Evolutionary conservation across 495 filamentous ascomycete genomes (phyloP).

Genomic region (Neurospora cerealis): DNA sequence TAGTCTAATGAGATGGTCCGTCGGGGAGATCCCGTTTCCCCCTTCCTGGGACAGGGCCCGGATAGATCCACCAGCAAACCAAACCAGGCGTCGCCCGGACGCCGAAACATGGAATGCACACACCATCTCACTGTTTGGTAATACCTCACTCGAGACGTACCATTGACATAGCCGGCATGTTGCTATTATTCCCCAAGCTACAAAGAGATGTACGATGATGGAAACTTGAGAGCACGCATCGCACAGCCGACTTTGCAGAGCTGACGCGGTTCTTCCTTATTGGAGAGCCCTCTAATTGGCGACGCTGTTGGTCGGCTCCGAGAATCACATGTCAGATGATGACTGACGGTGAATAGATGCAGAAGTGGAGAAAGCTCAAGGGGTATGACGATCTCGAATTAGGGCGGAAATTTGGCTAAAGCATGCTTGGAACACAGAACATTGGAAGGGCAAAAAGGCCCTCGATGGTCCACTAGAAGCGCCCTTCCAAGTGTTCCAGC

Average conservation of each 20-base stretch:
- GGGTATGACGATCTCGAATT: background rate
- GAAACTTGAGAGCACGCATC: background rate
- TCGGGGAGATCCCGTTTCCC: background rate
- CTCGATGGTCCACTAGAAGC: background rate
- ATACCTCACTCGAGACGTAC: background rate
- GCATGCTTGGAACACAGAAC: background rate
- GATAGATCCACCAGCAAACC: background rate
- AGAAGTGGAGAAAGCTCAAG: background rate
- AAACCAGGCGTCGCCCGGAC: background rate
- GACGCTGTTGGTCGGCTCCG: background rate
- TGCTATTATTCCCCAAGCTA: background rate
- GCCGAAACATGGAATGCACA: background rate
- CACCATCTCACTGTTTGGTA: background rate
- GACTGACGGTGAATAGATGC: background rate
- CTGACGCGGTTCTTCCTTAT: background rate
- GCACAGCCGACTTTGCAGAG: background rate
- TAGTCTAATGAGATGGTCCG: background rate
- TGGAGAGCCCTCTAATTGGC: background rate
- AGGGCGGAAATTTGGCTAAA: background rate
- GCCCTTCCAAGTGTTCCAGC: background rate
- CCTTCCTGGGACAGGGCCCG: background rate
- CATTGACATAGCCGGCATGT: background rate
- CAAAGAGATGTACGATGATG: background rate
- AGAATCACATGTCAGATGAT: background rate
- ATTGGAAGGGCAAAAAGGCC: background rate